These are phyloP conservation scores for Castanopsis chinensis DNA, from an alignment of 306 rosid genomes.

Conservation along the genomic window DNA sequence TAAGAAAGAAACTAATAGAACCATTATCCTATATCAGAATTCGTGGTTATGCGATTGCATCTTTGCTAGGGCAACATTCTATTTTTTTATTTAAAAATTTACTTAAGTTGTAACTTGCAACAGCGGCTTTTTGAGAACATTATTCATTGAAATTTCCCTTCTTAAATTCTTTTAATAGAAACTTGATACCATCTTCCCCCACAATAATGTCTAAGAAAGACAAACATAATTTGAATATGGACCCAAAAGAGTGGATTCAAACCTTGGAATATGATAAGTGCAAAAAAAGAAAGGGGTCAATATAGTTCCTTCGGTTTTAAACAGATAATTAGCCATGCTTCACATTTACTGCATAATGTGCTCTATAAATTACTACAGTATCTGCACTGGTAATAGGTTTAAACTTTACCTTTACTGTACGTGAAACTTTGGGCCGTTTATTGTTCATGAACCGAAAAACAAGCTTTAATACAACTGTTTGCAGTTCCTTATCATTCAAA, in stretches of 20 bases:
- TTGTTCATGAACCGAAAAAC: constrained; percentile 57
- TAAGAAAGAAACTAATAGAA: too few relatives aligned
- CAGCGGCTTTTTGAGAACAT: too few relatives aligned
- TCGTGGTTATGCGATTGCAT: too few relatives aligned
- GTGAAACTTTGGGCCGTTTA: constrained; percentile 44
- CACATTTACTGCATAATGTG: neutral
- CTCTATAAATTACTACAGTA: neutral
- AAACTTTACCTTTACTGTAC: constrained; percentile 68
- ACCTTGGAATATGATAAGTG: neutral
- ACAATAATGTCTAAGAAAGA: neutral
- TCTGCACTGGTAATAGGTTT: neutral
- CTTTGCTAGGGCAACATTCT: too few relatives aligned
- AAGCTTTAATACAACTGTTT: constrained; percentile 57
- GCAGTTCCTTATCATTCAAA: constrained; percentile 73
- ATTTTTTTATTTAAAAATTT: too few relatives aligned
- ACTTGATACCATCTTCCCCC: neutral
- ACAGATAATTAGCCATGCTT: neutral
- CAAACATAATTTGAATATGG: neutral
- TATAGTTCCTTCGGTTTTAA: neutral
- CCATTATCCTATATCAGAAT: too few relatives aligned
- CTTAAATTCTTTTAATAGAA: neutral
- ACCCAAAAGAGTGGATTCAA: neutral
- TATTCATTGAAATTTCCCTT: too few relatives aligned
- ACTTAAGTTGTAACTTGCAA: too few relatives aligned
- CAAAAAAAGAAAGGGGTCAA: neutral